A percentile compares a stretch with the other conserved stretches of the same genome.
These are phyloP conservation scores for Flaveria trinervia DNA, from an alignment of 129 eudicot genomes.

Conservation along the genomic window DNA sequence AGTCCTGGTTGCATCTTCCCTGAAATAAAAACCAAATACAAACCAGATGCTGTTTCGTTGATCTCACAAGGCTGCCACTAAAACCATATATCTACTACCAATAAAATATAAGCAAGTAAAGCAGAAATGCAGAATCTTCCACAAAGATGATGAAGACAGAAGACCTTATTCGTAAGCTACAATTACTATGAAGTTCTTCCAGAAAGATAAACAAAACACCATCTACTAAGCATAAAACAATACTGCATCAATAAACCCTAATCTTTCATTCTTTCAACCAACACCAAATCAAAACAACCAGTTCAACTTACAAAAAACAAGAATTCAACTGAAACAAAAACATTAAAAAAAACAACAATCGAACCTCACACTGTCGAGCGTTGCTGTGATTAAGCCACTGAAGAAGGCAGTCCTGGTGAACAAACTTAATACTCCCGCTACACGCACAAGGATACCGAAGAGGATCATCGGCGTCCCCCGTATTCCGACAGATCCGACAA, in stretches of 20 bases:
- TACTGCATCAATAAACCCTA: neutral
- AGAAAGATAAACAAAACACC: too few relatives aligned
- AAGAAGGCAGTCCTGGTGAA: slow-evolving; percentile 91
- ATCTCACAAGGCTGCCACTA: too few relatives aligned
- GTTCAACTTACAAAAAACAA: neutral
- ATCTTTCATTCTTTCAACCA: neutral
- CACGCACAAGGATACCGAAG: slow-evolving; percentile 96
- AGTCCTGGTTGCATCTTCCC: too few relatives aligned
- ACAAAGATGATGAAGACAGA: slow-evolving; percentile 5
- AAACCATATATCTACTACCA: too few relatives aligned
- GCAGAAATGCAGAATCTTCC: neutral
- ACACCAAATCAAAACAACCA: neutral
- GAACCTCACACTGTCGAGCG: slow-evolving; percentile 96
- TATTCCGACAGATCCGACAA: slow-evolving; percentile 90
- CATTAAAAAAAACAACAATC: neutral
- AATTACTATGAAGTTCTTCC: too few relatives aligned
- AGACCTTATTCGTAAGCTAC: neutral
- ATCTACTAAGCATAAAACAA: neutral
- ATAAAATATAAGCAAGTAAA: neutral
- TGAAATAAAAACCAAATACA: too few relatives aligned
- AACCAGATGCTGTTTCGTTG: too few relatives aligned
- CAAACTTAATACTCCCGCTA: slow-evolving; percentile 95
- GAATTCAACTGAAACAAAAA: neutral
- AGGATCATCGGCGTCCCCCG: slow-evolving; percentile 85
- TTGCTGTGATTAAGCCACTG: slow-evolving; percentile 99